Evolutionary conservation across 345 rosid genomes (phyloP), one percentile per base, ranked within the genome.

Genomic region (Bretschneidera sinensis): DNA sequence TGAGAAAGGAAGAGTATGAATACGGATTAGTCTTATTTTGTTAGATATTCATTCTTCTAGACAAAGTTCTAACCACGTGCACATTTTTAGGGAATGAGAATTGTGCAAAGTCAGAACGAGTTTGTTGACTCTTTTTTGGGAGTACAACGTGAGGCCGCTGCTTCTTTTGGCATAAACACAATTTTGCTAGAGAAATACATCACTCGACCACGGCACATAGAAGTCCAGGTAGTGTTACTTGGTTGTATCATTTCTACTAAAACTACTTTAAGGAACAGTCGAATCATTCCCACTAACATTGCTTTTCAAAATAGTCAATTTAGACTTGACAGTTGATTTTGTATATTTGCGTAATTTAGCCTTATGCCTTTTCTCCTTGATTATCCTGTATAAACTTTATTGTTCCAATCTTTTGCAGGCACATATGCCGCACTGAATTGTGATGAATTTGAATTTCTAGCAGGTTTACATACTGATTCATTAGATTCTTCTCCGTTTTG

Each of bases 71-170:
- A 55, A 72, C 56, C 20, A 35, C 43, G 43, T 52, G 71, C 76
- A 60, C 71, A 50, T 64, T 53, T 74, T 63, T 63, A 92, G 98
- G 98, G 98, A 50, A 92, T 92, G 98, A 81, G 97, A 78, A 87
- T 92, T 61, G 98, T 87, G 23, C 71, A 74, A 65, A 78, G 75
- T 81, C 77, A 64, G 22, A 71, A 64, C 55, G 91, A 87, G 45
- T 92, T 92, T 66, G 74, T 71, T 8, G 90, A 92, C 23, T 65
- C 97, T n/a, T 87, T 92, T 81, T 61, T 92, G 76, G 96, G 96
- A 62, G 97, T 94, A 71, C 95, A 92, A 66, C 87, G 92, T 21
- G 97, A 92, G 69, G 97, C 97, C 67, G 90, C 97, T 64, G 90
- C 96, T 57, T 92, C 98, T 62, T 92, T 92, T 71, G 98, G 98